A percentile compares a stretch with the other conserved stretches of the same genome.
Conservation (phyloP, 2,329 filamentous ascomycete species). For the Ophiocordyceps robertsii region DNA sequence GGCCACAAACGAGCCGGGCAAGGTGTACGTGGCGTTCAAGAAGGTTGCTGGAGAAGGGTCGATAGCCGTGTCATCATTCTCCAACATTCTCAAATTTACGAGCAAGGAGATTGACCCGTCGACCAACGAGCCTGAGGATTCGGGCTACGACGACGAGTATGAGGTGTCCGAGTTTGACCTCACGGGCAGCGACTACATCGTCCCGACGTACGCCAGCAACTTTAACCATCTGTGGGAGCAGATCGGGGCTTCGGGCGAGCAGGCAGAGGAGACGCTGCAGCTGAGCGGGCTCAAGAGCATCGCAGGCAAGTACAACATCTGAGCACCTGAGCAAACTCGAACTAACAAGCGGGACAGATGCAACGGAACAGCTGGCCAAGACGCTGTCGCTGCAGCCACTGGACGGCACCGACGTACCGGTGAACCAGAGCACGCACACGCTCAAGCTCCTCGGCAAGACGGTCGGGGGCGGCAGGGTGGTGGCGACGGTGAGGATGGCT, state of each 20-base stretch:
- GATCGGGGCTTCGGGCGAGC: constrained; percentile 75
- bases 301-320: constrained; percentile 48
- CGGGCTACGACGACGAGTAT: constrained; percentile 94
- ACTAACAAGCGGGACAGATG: constrained; percentile 42
- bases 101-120: constrained; percentile 96
- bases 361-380: constrained; percentile 80
- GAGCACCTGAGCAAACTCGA: background rate
- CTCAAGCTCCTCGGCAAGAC: constrained; percentile 96
- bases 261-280: constrained; percentile 83
- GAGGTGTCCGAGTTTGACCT: constrained; percentile 90
- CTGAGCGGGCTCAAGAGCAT: constrained; percentile 83
- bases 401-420: constrained; percentile 82
- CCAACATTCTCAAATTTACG: constrained; percentile 90
- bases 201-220: constrained; percentile 86
- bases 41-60: constrained; percentile 62
- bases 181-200: constrained; percentile 81
- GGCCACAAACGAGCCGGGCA: constrained; percentile 72
- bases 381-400: constrained; percentile 82
- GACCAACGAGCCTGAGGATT: constrained; percentile 82
- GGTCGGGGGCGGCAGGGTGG: constrained; percentile 77
- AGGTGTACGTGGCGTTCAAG: constrained; percentile 90
- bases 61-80: constrained; percentile 72
- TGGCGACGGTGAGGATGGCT: constrained; percentile 81
- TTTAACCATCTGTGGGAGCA: constrained; percentile 96
- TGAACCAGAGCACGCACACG: constrained; percentile 82